These are phyloP conservation scores for Senna siamea DNA, from an alignment of 306 rosid species.

Conservation along the genomic window DNA sequence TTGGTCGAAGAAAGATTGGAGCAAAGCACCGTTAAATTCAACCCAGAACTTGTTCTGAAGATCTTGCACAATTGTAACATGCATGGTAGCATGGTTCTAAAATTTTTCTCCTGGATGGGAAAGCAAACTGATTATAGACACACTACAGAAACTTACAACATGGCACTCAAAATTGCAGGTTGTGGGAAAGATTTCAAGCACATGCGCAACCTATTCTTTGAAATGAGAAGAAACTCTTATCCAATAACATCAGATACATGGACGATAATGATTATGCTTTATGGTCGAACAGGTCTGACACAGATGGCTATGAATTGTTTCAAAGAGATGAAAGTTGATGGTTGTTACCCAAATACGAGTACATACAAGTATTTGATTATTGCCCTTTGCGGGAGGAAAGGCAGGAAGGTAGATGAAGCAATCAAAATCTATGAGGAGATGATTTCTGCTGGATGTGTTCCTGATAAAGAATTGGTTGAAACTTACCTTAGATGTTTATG, in stretches of 20 bases:
- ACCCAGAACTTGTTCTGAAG: conserved; percentile 67
- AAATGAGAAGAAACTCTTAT: conserved; percentile 76
- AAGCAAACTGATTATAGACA: conserved; percentile 64
- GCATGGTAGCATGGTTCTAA: conserved; percentile 58
- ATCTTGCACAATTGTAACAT: conserved; percentile 52
- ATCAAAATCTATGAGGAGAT: conserved; percentile 58
- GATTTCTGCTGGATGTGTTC: conserved; percentile 56
- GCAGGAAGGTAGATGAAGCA: conserved; percentile 84
- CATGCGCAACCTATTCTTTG: conserved; percentile 80
- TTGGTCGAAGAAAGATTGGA: conserved; percentile 60
- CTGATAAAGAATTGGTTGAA: conserved; percentile 81
- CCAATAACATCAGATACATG: conserved; percentile 77
- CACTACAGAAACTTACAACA: conserved; percentile 76
- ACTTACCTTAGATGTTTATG: conserved; percentile 76
- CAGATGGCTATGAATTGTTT: conserved; percentile 71
- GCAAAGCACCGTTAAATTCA: conserved; percentile 56
- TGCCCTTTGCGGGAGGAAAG: conserved; percentile 72
- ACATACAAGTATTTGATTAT: conserved; percentile 83
- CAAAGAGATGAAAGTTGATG: conserved; percentile 69
- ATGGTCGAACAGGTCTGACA: conserved; percentile 86
- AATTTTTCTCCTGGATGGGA: conserved; percentile 82
- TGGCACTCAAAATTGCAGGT: conserved; percentile 88
- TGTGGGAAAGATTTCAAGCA: conserved; percentile 84
- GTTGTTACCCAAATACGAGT: conserved; percentile 60
- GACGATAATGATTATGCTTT: conserved; percentile 91